Evolutionary conservation across 1,284 basidiomycete genomes (phyloP).

Genomic region (Abortiporus biennis): DNA sequence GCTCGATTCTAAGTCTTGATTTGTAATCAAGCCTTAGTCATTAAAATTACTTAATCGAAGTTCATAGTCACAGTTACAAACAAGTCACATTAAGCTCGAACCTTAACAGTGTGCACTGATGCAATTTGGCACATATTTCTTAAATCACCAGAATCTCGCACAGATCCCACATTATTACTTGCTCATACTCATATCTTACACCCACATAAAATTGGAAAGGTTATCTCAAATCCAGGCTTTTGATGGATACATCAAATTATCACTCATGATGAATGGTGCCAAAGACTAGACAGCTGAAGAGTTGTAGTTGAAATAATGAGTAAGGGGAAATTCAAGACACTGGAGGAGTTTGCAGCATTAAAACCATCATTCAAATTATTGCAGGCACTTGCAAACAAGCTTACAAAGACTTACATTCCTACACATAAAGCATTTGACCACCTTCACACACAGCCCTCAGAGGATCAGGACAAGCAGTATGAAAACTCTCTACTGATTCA

Average conservation of each 20-base stretch:
- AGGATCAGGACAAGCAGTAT: conserved; percentile 19
- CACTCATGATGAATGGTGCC: background rate
- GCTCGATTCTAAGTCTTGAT: too few species aligned
- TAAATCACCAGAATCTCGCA: background rate
- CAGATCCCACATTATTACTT: background rate
- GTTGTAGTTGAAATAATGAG: conserved; percentile 7
- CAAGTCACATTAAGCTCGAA: too few species aligned
- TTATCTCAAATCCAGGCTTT: background rate
- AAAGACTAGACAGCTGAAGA: conserved; percentile 13
- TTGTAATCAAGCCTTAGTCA: too few species aligned
- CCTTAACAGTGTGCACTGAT: too few species aligned
- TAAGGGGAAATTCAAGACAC: background rate
- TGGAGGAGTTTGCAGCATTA: conserved; percentile 16
- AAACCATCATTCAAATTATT: conserved; percentile 18
- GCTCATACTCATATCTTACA: background rate
- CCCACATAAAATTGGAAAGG: background rate
- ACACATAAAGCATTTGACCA: background rate
- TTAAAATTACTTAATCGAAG: too few species aligned
- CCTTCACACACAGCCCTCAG: background rate
- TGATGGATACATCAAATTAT: background rate
- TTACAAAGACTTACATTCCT: conserved; percentile 17
- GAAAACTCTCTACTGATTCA: conserved; percentile 22
- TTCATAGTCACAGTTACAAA: too few species aligned
- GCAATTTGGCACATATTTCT: conserved; percentile 1
- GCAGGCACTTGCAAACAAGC: conserved; percentile 10